Base-by-base conservation (phyloP, 768 basidiomycete species). In the Mycena maculata region DNA sequence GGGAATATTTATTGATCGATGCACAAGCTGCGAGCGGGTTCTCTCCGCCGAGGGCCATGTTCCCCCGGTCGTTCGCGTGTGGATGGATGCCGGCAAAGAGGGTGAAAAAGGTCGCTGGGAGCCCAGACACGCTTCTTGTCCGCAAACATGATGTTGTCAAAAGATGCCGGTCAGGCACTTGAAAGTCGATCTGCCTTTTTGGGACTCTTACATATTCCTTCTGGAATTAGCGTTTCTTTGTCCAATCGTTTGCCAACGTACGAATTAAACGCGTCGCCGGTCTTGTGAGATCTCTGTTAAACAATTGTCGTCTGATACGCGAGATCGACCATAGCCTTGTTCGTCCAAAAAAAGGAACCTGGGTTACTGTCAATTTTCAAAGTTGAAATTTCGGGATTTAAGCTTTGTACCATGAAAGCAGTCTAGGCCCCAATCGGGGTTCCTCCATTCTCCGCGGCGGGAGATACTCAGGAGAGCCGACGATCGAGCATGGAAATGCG, bases 31-130 rank as follows among this genome's bases (percentile, higher is more conserved):
- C 72, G 79, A 85, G 52, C 87, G 92, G 20, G 88, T 93, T 28
- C 77, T 93, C 23, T 90, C 90, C 0, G 80, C 82, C 2, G 91
- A 93, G 70, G 89, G 88, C 0, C 90, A 93, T 74, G 81, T 91
- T 10, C 92, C 92, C 1, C 88, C 91, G 0, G 90, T 92, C 4
- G 89, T 87, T 31, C 84, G 91, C 47, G 72, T 85, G 28, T 90
- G 86, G 86, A 78, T 76, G 25, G 79, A 81, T 42, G 69, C 66
- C 27, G 75, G 72, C 44, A 71, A 76, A 71, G 78, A 63, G 69
- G 47, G 25, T 25, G 67, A 68, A 18, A 60, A 70, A 15, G 81
- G 80, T 9, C 71, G 71, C 3, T 89, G 89, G 88, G 81, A 82
- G 67, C 79, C 84, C 4, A 80, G 84, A 63, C 91, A 92, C 77